Evolutionary conservation across 148 eudicot species (phyloP).

Genomic region (Diospyros kaki): DNA sequence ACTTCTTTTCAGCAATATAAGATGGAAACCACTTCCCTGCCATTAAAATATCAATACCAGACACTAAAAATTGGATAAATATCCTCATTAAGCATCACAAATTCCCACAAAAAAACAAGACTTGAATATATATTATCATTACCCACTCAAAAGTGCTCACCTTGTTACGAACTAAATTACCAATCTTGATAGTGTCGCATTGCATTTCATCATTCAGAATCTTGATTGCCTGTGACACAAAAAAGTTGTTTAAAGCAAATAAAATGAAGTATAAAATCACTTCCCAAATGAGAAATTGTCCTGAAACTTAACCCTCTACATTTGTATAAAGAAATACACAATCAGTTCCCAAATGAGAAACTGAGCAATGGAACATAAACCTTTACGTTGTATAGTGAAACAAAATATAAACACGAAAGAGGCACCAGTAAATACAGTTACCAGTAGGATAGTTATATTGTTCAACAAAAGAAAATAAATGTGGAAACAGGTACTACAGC

Average conservation of each 20-base stretch:
- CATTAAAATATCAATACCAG: neutral
- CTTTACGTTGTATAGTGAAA: too few relatives aligned
- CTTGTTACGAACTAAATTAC: slow-evolving; percentile 82
- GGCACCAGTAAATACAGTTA: neutral
- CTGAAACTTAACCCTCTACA: neutral
- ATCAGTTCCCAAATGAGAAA: too few relatives aligned
- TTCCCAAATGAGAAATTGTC: neutral
- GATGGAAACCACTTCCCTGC: neutral
- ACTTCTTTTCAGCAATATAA: neutral
- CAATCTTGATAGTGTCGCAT: slow-evolving; percentile 86
- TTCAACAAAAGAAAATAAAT: too few relatives aligned
- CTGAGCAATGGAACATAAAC: too few relatives aligned
- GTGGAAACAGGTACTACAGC: too few relatives aligned
- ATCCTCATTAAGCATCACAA: neutral
- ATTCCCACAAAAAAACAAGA: neutral
- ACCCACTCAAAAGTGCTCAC: slow-evolving; percentile 25
- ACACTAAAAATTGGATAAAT: neutral
- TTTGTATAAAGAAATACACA: neutral
- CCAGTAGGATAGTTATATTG: neutral
- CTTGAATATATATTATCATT: neutral
- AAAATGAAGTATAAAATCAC: neutral
- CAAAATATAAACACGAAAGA: neutral
- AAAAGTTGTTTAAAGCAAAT: slow-evolving; percentile 2
- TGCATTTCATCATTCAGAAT: slow-evolving; percentile 93
- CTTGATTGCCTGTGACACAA: slow-evolving; percentile 60